Evolutionary conservation across 176 grass and related monocot species (phyloP).

Genomic region (Triticum urartu): DNA sequence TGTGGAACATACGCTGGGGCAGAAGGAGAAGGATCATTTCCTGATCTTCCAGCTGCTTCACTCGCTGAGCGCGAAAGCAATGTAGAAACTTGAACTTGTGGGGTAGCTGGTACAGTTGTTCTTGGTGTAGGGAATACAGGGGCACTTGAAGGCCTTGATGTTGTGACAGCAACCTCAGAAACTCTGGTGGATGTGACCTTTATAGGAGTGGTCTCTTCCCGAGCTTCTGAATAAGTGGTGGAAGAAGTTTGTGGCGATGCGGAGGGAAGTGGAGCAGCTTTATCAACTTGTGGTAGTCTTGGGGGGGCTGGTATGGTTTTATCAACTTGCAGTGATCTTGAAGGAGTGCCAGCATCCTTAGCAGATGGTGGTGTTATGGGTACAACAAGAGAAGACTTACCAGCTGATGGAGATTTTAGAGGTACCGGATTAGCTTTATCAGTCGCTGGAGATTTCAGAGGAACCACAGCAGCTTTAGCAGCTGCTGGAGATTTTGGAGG

Average conservation of each 20-base stretch:
- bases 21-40: slow-evolving; percentile 46
- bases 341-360: slow-evolving; percentile 41
- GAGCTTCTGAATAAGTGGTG: slow-evolving; percentile 35
- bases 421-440: neutral
- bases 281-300: slow-evolving; percentile 46
- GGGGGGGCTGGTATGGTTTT: slow-evolving; percentile 30
- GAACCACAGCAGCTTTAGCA: slow-evolving; percentile 17
- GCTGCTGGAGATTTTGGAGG: slow-evolving; percentile 29
- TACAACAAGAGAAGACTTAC: neutral
- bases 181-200: slow-evolving; percentile 31
- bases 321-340: slow-evolving; percentile 35
- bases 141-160: slow-evolving; percentile 84
- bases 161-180: slow-evolving; percentile 32
- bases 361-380: slow-evolving; percentile 5
- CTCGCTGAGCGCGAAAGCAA: slow-evolving; percentile 70
- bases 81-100: slow-evolving; percentile 44
- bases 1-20: slow-evolving; percentile 54
- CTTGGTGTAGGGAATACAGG: slow-evolving; percentile 55
- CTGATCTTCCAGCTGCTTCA: slow-evolving; percentile 53
- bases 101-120: slow-evolving; percentile 37
- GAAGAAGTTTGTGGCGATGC: slow-evolving; percentile 30
- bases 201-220: slow-evolving; percentile 16
- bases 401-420: neutral
- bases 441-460: neutral
- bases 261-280: slow-evolving; percentile 18